phyloP scores from a whole-genome alignment of 2,329 filamentous ascomycete genomes.

The Hymenoscyphus repandus region DNA sequence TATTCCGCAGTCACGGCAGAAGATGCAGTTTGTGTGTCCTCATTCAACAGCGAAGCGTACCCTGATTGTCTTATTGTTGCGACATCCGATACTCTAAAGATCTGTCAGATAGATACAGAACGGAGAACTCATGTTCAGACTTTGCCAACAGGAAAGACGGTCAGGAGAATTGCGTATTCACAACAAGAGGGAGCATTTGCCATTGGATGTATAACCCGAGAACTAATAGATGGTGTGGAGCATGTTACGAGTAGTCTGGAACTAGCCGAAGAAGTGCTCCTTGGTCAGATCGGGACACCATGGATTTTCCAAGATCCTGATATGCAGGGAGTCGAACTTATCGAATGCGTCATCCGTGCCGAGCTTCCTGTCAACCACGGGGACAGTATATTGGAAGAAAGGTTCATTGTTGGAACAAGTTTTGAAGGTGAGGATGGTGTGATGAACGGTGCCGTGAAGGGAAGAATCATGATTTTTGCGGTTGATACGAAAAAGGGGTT shows the following conservation, averaged over 20 bases:
- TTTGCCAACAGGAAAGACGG: constrained; percentile 72
- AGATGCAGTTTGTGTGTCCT: constrained; percentile 73
- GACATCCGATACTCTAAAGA: constrained; percentile 68
- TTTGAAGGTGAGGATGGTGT: constrained; percentile 55
- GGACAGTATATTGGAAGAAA: constrained; percentile 55
- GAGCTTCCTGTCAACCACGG: constrained; percentile 59
- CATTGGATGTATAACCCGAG: constrained; percentile 76
- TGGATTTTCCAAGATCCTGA: constrained; percentile 53
- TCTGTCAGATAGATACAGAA: constrained; percentile 77
- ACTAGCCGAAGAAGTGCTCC: constrained; percentile 85
- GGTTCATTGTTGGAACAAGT: constrained; percentile 88
- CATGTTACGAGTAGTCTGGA: constrained; percentile 74
- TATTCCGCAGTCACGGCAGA: constrained; percentile 94
- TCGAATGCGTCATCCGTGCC: constrained; percentile 78
- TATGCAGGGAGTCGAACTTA: constrained; percentile 55
- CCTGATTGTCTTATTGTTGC: constrained; percentile 78
- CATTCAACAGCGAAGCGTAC: constrained; percentile 77
- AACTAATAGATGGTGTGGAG: constrained; percentile 67
- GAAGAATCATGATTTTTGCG: constrained; percentile 80
- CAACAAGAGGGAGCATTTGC: constrained; percentile 74
- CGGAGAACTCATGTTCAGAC: constrained; percentile 84
- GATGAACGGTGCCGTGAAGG: constrained; percentile 44
- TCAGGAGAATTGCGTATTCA: constrained; percentile 83
- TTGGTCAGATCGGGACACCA: constrained; percentile 68
- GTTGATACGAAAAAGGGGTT: constrained; percentile 70